phyloP scores from a whole-genome alignment of 495 filamentous ascomycete genomes.

The Xylaria sp. region DNA sequence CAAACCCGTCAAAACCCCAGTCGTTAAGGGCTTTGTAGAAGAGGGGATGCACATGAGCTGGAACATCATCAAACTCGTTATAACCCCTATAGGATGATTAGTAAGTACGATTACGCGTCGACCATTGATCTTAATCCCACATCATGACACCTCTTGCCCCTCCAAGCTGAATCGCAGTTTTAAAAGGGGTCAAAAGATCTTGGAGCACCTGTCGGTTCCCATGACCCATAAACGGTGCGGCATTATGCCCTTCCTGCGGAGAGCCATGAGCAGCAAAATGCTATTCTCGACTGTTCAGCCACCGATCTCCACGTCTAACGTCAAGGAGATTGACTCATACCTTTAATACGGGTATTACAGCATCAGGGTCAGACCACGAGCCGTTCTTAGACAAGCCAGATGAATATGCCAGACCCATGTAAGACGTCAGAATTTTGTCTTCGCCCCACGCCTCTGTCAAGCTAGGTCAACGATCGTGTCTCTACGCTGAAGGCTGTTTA shows the following conservation, averaged over 20 bases:
- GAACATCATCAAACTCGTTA: slow-evolving; percentile 50
- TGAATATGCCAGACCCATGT: slow-evolving; percentile 51
- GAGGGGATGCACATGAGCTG: slow-evolving; percentile 43
- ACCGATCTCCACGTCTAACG: neutral
- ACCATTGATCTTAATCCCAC: slow-evolving; percentile 29
- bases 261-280: slow-evolving; percentile 52
- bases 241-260: slow-evolving; percentile 47
- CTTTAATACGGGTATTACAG: slow-evolving; percentile 49
- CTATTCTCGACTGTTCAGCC: slow-evolving; percentile 29
- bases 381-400: slow-evolving; percentile 49
- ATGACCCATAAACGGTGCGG: slow-evolving; percentile 47
- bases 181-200: slow-evolving; percentile 48
- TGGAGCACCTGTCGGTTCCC: slow-evolving; percentile 49
- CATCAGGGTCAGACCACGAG: slow-evolving; percentile 45
- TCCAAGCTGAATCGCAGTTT: slow-evolving; percentile 49
- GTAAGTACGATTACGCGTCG: neutral
- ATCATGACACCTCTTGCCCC: slow-evolving; percentile 51
- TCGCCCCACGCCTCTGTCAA: slow-evolving; percentile 51
- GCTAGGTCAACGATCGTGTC: neutral
- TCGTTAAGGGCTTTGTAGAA: slow-evolving; percentile 45
- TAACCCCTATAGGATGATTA: slow-evolving; percentile 39
- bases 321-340: slow-evolving; percentile 22
- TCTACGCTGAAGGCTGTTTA: neutral
- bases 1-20: slow-evolving; percentile 51
- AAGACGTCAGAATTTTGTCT: slow-evolving; percentile 49